These are phyloP conservation scores for Lithospermum erythrorhizon DNA, from an alignment of 257 asterid species.

Conservation along the genomic window DNA sequence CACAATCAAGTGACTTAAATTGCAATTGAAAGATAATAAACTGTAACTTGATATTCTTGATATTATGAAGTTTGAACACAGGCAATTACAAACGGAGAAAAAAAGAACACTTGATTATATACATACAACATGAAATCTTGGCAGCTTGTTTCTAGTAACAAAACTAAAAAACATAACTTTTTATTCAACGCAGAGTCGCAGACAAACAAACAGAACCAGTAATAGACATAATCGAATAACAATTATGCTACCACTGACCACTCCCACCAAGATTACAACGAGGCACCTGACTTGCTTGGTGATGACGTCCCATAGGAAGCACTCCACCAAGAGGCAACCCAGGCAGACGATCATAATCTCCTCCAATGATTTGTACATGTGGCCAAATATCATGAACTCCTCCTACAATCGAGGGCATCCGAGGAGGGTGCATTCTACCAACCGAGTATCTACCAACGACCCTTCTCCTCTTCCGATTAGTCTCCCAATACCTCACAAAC, in stretches of 20 bases:
- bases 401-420: slow-evolving; percentile 30
- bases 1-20: neutral
- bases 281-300: slow-evolving; percentile 20
- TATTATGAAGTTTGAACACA: neutral
- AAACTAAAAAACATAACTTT: neutral
- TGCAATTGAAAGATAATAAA: neutral
- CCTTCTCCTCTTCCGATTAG: slow-evolving; percentile 17
- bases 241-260: slow-evolving; percentile 1
- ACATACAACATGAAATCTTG: neutral
- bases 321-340: neutral
- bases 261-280: slow-evolving; percentile 27
- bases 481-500: slow-evolving; percentile 32
- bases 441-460: slow-evolving; percentile 4
- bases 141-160: neutral
- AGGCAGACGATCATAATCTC: slow-evolving; percentile 10
- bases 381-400: slow-evolving; percentile 33
- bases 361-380: slow-evolving; percentile 4
- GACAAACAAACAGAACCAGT: neutral
- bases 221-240: slow-evolving; percentile 6
- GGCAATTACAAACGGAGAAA: no score
- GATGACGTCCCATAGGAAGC: slow-evolving; percentile 4
- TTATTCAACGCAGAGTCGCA: neutral
- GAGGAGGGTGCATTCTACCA: slow-evolving; percentile 15
- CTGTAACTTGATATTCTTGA: neutral
- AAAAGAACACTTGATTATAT: no score